phyloP scores from a whole-genome alignment of 129 eudicot species.

The Calendula officinalis region DNA sequence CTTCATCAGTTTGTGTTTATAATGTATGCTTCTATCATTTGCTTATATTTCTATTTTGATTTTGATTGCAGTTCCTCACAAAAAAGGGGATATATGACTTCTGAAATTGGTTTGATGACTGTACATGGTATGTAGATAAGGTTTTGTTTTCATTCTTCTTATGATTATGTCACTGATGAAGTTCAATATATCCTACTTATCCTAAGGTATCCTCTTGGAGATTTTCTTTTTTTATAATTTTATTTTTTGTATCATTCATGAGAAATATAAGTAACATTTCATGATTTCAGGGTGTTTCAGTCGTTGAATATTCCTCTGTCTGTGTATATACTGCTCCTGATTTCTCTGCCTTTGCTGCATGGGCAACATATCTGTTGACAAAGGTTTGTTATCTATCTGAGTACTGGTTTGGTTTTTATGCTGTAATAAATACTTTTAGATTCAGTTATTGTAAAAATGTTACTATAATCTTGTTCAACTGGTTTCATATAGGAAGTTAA shows the following conservation, averaged over 20 bases:
- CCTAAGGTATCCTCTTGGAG: constrained; percentile 92
- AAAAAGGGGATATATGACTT: constrained; percentile 95
- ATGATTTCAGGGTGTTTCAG: constrained; percentile 70
- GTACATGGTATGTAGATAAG: constrained; percentile 60
- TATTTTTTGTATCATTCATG: not conserved
- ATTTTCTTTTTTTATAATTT: not conserved
- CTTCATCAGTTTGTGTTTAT: not conserved
- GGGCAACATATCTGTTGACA: constrained; percentile 89
- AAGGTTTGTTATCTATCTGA: constrained; percentile 55
- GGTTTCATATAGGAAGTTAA: constrained; percentile 69
- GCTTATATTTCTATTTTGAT: constrained; percentile 18
- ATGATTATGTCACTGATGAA: constrained; percentile 2
- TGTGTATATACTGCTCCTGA: constrained; percentile 96
- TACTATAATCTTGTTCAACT: constrained; percentile 21
- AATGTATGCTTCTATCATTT: constrained; percentile 13
- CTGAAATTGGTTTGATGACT: constrained; percentile 97
- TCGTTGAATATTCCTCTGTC: constrained; percentile 93
- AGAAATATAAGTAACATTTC: constrained; percentile 8
- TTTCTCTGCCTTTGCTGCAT: constrained; percentile 95
- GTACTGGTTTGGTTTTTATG: constrained; percentile 13
- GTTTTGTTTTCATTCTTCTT: not conserved
- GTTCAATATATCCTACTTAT: constrained; percentile 13
- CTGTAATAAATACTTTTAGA: not conserved
- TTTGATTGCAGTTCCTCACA: constrained; percentile 66
- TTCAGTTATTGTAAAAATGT: not conserved